Percentiles rank a stretch among this genome's conserved stretches.
Evolutionary conservation across 1,284 basidiomycete genomes (phyloP).

Genomic region (Ustilago vetiveriae): DNA sequence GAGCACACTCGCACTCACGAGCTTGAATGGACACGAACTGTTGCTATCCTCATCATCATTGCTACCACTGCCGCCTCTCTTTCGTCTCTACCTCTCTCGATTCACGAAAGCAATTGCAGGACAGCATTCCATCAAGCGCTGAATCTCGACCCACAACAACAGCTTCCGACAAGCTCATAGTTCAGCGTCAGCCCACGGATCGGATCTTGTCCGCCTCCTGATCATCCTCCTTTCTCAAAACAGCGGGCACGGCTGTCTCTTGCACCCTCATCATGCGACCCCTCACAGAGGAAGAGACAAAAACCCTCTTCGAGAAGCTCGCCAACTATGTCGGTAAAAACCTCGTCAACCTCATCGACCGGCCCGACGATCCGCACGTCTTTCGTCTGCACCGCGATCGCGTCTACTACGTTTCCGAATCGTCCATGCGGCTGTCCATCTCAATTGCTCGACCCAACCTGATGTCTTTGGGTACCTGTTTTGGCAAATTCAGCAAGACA

Average conservation of each 20-base stretch:
- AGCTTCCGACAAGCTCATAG: no score
- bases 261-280: constrained; percentile 58
- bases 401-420: constrained; percentile 64
- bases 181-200: no score
- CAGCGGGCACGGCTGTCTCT: neutral
- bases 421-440: constrained; percentile 85
- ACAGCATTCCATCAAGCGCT: no score
- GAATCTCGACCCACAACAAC: no score
- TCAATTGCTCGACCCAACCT: constrained; percentile 92
- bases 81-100: neutral
- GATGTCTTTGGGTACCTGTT: constrained; percentile 91
- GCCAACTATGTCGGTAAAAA: constrained; percentile 93
- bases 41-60: no score
- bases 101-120: no score
- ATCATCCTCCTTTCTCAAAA: neutral
- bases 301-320: constrained; percentile 83
- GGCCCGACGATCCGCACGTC: constrained; percentile 62
- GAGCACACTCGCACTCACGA: neutral
- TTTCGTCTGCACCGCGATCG: constrained; percentile 68
- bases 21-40: neutral
- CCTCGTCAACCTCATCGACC: constrained; percentile 74
- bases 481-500: constrained; percentile 96
- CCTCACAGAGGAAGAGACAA: constrained; percentile 67
- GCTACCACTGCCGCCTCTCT: no score
- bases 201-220: no score